Percentiles rank a stretch among this genome's conserved stretches.
phyloP scores from a whole-genome alignment of 805 yeast species.

The Spathaspora passalidarum region DNA sequence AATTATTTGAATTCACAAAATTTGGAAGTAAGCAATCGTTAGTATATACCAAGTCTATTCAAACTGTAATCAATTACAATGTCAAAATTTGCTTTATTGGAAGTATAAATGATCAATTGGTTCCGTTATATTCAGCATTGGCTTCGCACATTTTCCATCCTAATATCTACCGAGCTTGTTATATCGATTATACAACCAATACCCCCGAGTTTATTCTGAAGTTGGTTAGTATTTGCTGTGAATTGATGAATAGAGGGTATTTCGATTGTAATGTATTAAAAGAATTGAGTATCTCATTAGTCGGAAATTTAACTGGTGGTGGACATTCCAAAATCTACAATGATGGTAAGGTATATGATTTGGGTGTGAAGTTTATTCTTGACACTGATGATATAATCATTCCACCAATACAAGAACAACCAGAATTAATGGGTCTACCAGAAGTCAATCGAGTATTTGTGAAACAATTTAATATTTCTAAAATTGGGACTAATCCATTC shows the following conservation, averaged over 20 bases:
- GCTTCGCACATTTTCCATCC: conserved; percentile 87
- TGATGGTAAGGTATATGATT: conserved; percentile 77
- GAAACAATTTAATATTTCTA: conserved; percentile 57
- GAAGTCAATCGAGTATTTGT: conserved; percentile 33
- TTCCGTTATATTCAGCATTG: conserved; percentile 85
- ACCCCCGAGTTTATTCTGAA: conserved; percentile 78
- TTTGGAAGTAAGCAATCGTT: conserved; percentile 69
- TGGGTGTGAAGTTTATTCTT: conserved; percentile 71
- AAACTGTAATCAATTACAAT: conserved; percentile 61
- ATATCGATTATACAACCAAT: conserved; percentile 76
- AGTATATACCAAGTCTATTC: conserved; percentile 64
- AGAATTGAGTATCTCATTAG: conserved; percentile 69
- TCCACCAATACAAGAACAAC: conserved; percentile 18
- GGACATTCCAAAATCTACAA: conserved; percentile 92
- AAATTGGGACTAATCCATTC: conserved; percentile 75
- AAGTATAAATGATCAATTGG: conserved; percentile 89
- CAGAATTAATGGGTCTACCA: conserved; percentile 19
- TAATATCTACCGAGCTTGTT: conserved; percentile 83
- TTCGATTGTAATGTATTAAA: conserved; percentile 84
- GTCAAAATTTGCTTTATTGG: conserved; percentile 83
- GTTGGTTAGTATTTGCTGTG: conserved; percentile 70
- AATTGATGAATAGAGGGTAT: conserved; percentile 69
- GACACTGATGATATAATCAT: conserved; percentile 64
- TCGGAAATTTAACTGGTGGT: conserved; percentile 91
- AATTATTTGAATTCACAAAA: conserved; percentile 84